phyloP scores from a whole-genome alignment of 1,139 yeast genomes.

The Wickerhamiella pararugosa region DNA sequence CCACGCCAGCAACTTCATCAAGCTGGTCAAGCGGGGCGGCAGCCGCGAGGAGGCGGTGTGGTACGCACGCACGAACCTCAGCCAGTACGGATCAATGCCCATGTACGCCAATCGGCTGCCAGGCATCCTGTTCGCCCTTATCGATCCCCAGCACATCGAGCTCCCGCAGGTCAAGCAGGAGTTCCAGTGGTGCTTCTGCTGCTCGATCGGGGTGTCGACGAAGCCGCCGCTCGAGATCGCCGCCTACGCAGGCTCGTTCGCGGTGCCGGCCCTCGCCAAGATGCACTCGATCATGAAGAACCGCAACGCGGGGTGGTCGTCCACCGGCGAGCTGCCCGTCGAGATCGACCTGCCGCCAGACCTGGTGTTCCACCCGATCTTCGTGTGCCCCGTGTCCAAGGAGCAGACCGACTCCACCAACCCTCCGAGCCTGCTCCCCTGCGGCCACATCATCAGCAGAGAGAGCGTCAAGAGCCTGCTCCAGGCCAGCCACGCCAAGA shows the following conservation, averaged over 20 bases:
- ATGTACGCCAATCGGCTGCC: too few species aligned
- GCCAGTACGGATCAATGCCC: slow-evolving; percentile 27
- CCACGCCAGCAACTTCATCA: slow-evolving; percentile 42
- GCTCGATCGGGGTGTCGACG: slow-evolving; percentile 44
- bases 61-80: slow-evolving; percentile 42
- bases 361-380: slow-evolving; percentile 60
- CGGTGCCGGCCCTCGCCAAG: slow-evolving; percentile 59
- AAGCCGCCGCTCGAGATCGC: slow-evolving; percentile 60
- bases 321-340: slow-evolving; percentile 42
- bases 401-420: slow-evolving; percentile 57
- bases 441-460: slow-evolving; percentile 46
- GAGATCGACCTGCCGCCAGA: slow-evolving; percentile 40
- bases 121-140: too few species aligned
- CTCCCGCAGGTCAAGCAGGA: slow-evolving; percentile 13
- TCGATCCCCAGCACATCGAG: too few species aligned
- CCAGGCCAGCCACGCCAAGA: slow-evolving; percentile 14
- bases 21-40: not conserved
- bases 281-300: slow-evolving; percentile 37
- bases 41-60: slow-evolving; percentile 19
- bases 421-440: slow-evolving; percentile 49
- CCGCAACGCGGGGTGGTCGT: slow-evolving; percentile 41
- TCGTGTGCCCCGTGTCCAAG: slow-evolving; percentile 81
- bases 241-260: slow-evolving; percentile 52
- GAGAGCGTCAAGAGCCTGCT: slow-evolving; percentile 32
- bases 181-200: slow-evolving; percentile 55